These are phyloP conservation scores for Chrysochromulina tobinii DNA, from an alignment of 78 protist species.

Conservation along the genomic window DNA sequence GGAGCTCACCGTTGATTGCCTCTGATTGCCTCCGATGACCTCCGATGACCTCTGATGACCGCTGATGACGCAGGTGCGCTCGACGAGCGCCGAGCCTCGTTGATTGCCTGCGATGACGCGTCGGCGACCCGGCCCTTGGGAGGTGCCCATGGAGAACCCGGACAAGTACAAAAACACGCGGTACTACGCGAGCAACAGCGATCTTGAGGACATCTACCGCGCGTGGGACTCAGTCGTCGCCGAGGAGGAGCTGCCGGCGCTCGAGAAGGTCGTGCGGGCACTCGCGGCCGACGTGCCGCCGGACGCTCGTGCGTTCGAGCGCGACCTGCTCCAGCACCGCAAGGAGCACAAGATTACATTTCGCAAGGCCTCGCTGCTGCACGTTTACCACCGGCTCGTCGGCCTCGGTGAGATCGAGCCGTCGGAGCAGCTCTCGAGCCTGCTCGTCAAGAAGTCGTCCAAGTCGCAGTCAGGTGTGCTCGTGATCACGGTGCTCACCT, in stretches of 20 bases:
- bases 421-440: neutral
- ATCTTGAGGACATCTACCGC: constrained; percentile 15
- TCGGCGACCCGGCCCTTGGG: too few species aligned
- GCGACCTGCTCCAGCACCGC: neutral
- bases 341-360: neutral
- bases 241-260: neutral
- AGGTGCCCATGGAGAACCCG: neutral
- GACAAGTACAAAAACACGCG: neutral
- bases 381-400: neutral
- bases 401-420: neutral
- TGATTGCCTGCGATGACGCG: too few species aligned
- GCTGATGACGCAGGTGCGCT: too few species aligned
- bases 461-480: constrained; percentile 23
- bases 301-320: neutral
- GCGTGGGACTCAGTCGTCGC: neutral
- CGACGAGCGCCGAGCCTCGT: too few species aligned
- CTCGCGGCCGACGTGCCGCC: neutral
- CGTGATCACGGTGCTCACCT: constrained; percentile 22
- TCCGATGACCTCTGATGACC: too few species aligned
- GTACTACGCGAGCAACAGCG: neutral
- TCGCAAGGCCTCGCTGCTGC: constrained; percentile 21
- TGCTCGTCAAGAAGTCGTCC: neutral
- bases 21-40: too few species aligned
- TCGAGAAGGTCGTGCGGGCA: neutral
- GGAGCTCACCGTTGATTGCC: too few species aligned